Conservation (phyloP, 495 filamentous ascomycete genomes). For the Aspergillus saccharolyticus region DNA sequence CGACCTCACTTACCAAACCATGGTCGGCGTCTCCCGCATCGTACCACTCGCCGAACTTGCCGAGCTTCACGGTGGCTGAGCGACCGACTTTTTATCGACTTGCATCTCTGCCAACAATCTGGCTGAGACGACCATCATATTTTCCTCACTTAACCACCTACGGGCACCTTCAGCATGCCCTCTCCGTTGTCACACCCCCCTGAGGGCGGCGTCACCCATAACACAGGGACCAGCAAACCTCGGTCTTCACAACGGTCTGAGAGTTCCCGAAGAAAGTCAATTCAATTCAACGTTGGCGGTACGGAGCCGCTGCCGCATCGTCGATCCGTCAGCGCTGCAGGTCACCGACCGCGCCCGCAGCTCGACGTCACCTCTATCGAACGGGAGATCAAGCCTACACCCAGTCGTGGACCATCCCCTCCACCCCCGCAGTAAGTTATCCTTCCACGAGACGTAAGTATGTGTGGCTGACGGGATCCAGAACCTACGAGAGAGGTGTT, state of each 20-base stretch:
- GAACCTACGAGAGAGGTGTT: constrained; percentile 56
- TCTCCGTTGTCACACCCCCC: background rate
- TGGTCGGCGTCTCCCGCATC: constrained; percentile 25
- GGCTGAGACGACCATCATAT: background rate
- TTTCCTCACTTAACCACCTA: background rate
- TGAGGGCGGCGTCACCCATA: background rate
- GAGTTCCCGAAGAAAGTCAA: constrained; percentile 34
- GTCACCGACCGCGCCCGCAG: constrained; percentile 22
- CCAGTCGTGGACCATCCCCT: constrained; percentile 30
- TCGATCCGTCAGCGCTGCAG: constrained; percentile 27
- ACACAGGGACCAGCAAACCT: constrained; percentile 18
- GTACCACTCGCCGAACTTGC: constrained; percentile 21
- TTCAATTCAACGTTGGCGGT: constrained; percentile 38
- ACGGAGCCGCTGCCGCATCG: constrained; percentile 28
- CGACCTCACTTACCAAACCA: constrained; percentile 15
- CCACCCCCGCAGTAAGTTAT: constrained; percentile 35
- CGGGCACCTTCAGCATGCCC: constrained; percentile 12
- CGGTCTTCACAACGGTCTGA: constrained; percentile 9
- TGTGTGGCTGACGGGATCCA: constrained; percentile 10
- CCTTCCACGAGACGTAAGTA: background rate
- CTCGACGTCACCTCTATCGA: constrained; percentile 22
- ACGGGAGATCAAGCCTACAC: constrained; percentile 21
- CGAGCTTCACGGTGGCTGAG: constrained; percentile 27
- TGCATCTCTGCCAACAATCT: too few species aligned
- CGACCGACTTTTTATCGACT: constrained; percentile 1